A percentile compares a stretch with the other conserved stretches of the same genome.
phyloP scores from a whole-genome alignment of 805 yeast species.

The Teunomyces gatunensis region DNA sequence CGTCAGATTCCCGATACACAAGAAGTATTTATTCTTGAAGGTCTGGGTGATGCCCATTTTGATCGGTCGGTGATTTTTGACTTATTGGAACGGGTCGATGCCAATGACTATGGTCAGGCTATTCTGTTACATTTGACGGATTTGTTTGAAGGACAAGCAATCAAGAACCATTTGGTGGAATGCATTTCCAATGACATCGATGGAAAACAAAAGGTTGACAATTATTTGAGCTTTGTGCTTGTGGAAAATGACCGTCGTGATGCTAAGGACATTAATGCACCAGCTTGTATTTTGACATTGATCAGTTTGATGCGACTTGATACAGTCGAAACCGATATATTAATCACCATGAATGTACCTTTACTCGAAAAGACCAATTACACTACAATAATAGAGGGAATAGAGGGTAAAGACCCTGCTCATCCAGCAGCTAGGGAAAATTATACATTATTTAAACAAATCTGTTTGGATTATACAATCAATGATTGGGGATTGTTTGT shows the following conservation, averaged over 20 bases:
- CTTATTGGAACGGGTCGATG: constrained; percentile 51
- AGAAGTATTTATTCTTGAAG: constrained; percentile 72
- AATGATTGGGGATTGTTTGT: constrained; percentile 49
- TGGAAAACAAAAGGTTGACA: neutral
- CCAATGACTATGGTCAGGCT: constrained; percentile 37
- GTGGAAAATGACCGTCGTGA: constrained; percentile 11
- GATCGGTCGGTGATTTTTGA: constrained; percentile 66
- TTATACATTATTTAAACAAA: constrained; percentile 23
- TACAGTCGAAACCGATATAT: constrained; percentile 55
- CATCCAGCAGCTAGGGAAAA: constrained; percentile 6
- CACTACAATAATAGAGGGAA: neutral
- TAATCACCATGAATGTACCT: constrained; percentile 61
- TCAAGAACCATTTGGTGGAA: constrained; percentile 12
- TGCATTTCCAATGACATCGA: constrained; percentile 4
- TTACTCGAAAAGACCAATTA: constrained; percentile 9
- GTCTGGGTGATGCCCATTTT: constrained; percentile 19
- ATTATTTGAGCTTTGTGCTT: constrained; percentile 3
- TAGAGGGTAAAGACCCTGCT: neutral
- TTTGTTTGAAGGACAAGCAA: constrained; percentile 31
- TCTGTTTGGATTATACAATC: constrained; percentile 34
- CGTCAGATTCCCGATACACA: constrained; percentile 92
- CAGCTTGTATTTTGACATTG: constrained; percentile 41
- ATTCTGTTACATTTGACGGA: constrained; percentile 56
- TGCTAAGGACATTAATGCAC: constrained; percentile 11
- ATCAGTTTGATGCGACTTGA: constrained; percentile 56